Evolutionary conservation across 495 filamentous ascomycete species (phyloP).

Genomic region (Elaphomyces granulatus): DNA sequence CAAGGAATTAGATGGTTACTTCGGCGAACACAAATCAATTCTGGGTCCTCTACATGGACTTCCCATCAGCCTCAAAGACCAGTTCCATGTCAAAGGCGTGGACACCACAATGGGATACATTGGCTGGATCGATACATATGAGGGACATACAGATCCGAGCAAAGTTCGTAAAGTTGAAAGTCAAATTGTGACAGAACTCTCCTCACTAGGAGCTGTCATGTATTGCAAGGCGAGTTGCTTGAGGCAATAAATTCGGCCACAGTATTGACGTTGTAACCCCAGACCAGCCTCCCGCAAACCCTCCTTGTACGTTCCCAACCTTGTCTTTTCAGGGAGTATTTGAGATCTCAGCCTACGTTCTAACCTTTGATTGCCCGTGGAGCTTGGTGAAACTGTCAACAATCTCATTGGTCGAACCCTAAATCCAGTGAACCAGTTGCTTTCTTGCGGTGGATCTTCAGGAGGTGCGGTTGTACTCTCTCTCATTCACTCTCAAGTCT

Average conservation of each 20-base stretch:
- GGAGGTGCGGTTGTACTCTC: constrained; percentile 21
- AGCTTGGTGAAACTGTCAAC: constrained; percentile 27
- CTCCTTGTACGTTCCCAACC: constrained; percentile 13
- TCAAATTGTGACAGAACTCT: constrained; percentile 37
- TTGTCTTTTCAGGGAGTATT: no score
- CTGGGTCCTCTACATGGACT: constrained; percentile 49
- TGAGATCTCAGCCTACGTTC: no score
- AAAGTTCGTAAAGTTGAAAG: constrained; percentile 27
- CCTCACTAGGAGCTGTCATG: constrained; percentile 43
- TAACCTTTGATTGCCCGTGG: no score
- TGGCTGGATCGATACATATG: constrained; percentile 37
- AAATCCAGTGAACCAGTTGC: constrained; percentile 34
- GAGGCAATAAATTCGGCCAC: no score
- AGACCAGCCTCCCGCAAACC: constrained; percentile 34
- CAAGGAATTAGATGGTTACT: constrained; percentile 42
- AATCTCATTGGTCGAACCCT: constrained; percentile 38
- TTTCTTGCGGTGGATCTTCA: constrained; percentile 34
- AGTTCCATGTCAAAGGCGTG: constrained; percentile 50
- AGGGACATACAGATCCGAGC: constrained; percentile 31
- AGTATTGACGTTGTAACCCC: constrained; percentile 26
- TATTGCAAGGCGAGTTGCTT: constrained; percentile 46
- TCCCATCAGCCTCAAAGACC: constrained; percentile 54
- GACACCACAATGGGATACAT: constrained; percentile 55
- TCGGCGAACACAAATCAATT: constrained; percentile 30
- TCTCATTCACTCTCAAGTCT: neutral